Percentiles rank a stretch among this genome's conserved stretches.
These are phyloP conservation scores for Curvularia sp. DNA, from an alignment of 2,329 filamentous ascomycete genomes.

Conservation along the genomic window DNA sequence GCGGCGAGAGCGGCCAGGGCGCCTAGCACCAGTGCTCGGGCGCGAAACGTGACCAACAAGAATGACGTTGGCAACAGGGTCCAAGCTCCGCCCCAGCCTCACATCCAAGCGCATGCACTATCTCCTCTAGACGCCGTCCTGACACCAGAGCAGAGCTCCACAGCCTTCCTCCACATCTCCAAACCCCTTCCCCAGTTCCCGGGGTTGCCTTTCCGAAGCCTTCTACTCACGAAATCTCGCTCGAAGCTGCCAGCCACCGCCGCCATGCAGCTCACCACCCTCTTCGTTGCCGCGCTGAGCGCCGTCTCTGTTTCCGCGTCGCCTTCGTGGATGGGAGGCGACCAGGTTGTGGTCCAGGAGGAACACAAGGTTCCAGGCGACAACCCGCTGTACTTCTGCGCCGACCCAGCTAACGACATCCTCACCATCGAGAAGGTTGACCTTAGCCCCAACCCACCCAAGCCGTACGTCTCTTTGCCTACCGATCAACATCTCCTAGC, in stretches of 20 bases:
- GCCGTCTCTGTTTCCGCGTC: constrained; percentile 51
- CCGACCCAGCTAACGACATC: constrained; percentile 71
- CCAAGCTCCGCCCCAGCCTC: constrained; percentile 16
- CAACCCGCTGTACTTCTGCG: constrained; percentile 84
- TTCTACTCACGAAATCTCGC: neutral
- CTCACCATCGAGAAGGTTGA: constrained; percentile 81
- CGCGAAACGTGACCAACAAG: constrained; percentile 14
- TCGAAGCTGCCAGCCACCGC: constrained; percentile 5
- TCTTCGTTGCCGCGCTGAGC: constrained; percentile 54
- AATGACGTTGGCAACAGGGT: constrained; percentile 16
- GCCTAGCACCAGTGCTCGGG: neutral
- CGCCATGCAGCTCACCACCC: constrained; percentile 46
- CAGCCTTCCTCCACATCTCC: constrained; percentile 9
- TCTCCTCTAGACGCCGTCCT: constrained; percentile 15
- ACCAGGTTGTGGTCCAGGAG: constrained; percentile 58
- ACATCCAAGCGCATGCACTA: constrained; percentile 10
- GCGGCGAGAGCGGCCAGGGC: no score
- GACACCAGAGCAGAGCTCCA: constrained; percentile 17
- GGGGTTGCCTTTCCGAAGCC: neutral
- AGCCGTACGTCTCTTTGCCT: constrained; percentile 69
- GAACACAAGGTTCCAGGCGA: constrained; percentile 77
- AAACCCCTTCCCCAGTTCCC: neutral
- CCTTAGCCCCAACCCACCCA: constrained; percentile 82
- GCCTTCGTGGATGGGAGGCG: constrained; percentile 52
- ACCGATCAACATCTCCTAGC: neutral